Evolutionary conservation across 768 basidiomycete genomes (phyloP).

Genomic region (Paxillus ammoniavirescens): DNA sequence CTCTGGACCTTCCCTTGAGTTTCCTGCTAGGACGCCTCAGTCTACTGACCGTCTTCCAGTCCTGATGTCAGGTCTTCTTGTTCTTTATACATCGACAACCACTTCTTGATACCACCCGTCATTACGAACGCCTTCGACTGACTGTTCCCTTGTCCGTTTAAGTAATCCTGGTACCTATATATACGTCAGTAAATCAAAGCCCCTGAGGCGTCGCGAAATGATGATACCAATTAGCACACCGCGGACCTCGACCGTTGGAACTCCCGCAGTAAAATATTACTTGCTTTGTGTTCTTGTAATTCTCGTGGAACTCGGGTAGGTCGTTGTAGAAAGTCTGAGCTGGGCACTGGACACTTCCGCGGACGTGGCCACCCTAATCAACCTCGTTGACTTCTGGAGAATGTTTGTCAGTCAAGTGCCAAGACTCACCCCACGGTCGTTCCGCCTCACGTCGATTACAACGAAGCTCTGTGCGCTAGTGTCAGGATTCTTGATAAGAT

Average conservation of each 20-base stretch:
- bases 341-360: slow-evolving; percentile 46
- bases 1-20: not conserved
- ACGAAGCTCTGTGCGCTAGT: slow-evolving; percentile 28
- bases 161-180: slow-evolving; percentile 50
- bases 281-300: slow-evolving; percentile 35
- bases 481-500: slow-evolving; percentile 20
- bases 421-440: slow-evolving; percentile 43
- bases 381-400: not conserved
- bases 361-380: slow-evolving; percentile 50
- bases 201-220: not conserved
- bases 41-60: slow-evolving; percentile 1
- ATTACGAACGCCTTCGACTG: slow-evolving; percentile 41
- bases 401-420: not conserved
- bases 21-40: too few species aligned
- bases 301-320: slow-evolving; percentile 40
- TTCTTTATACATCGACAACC: slow-evolving; percentile 31
- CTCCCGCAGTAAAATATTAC: slow-evolving; percentile 58
- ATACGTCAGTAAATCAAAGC: not conserved
- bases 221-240: slow-evolving; percentile 54
- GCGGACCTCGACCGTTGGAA: slow-evolving; percentile 50
- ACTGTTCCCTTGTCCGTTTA: slow-evolving; percentile 31
- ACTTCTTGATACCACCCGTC: slow-evolving; percentile 43
- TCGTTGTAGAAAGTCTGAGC: slow-evolving; percentile 53
- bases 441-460: slow-evolving; percentile 49
- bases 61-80: slow-evolving; percentile 24